Base-by-base conservation (phyloP, 78 protist species). In the Goniomonas avonlea region DNA sequence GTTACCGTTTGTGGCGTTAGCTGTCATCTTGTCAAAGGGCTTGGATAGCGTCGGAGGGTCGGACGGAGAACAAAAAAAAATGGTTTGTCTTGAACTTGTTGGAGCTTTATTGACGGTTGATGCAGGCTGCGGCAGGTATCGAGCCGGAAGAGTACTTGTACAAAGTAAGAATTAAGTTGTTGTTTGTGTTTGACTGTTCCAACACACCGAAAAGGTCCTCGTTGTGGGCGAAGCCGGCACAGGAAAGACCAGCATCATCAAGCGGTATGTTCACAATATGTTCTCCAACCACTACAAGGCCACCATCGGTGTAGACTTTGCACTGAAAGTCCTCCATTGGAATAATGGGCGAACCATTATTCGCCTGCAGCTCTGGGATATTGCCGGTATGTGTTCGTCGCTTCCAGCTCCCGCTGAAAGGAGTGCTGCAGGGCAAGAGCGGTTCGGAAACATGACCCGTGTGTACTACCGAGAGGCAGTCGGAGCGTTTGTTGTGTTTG, bases 401-500 rank as follows among this genome's bases (percentile, higher is more conserved):
- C 29, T 21, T 50, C 21, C 58, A 25, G 18, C 9, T 32, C 8
- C 65, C 32, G 9, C 17, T n/a, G 20, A 17, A 58, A 8, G 7
- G 13, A n/a, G 13, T 15, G 35, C 37, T 58, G 65, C 8, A 58
- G 65, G 71, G 37, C 17, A 63, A 63, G 43, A 43, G n/a, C n/a
- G n/a, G n/a, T n/a, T 43, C 3, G 71, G 71, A 11, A 59, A 34
- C 4, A 59, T 77, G 65, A 77, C 65, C 1, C 32, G 65, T 1
- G 81, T 55, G 21, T 77, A 59, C 59, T 47, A 59, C 63, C 18
- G 59, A 25, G 82, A 78, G 1, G 65, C 82, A 29, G 25, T 8
- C 31, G 82, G 59, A 8, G 82, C 82, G 20, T 5, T 78, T 18
- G 73, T 78, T 13, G 82, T 78, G 40, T 55, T 63, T 39, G 82